Base-by-base conservation (phyloP, 148 eudicot species). In the Polygonum maritimum region DNA sequence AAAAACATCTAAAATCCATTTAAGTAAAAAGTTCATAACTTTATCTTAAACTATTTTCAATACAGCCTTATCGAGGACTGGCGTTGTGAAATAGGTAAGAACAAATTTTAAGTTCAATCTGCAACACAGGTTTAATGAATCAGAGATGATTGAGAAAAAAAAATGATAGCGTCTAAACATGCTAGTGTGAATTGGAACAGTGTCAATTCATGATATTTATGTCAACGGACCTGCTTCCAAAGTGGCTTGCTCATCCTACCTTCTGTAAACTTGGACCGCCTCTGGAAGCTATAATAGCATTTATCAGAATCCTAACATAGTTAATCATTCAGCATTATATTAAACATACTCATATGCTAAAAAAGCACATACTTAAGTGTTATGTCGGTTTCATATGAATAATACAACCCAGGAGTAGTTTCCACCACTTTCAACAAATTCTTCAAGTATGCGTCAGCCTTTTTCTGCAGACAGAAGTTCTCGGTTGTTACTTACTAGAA, bases 301-400 rank as follows among this genome's bases (percentile, higher is more conserved):
- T 33, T 11, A 75, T 52, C 15, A 54, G 21, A 38, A 40, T 52
- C 45, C 33, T 38, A 39, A 57, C 14, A 31, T 54, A 57, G 19
- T 36, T 67, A 36, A 36, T 67, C 38, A 60, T 15, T 67, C 19
- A 67, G 71, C 44, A 16, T 60, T 8, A 11, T 60, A 22, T 22
- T 8, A 26, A 22, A 60, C 41, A 65, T 67, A 36, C 38, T 21
- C 33, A 39, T 55, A 45, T 0, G 33, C 35, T 35, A 63, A 3
- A 49, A 40, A 49, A 48, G 47, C 8, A 38, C 92, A 71, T 87
- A 95, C 97, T 91, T 95, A 80, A 95, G 58, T 55, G 99, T 92
- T 71, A 92, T 84, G 82, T 95, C 99, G 73, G 99, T 92, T 80
- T 87, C 97, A 76, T 89, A 95, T 35, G 99, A 95, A 83, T 92